Evolutionary conservation across 371 early-diverging fungal genomes (phyloP).

Genomic region (Zopfochytrium polystomum): DNA sequence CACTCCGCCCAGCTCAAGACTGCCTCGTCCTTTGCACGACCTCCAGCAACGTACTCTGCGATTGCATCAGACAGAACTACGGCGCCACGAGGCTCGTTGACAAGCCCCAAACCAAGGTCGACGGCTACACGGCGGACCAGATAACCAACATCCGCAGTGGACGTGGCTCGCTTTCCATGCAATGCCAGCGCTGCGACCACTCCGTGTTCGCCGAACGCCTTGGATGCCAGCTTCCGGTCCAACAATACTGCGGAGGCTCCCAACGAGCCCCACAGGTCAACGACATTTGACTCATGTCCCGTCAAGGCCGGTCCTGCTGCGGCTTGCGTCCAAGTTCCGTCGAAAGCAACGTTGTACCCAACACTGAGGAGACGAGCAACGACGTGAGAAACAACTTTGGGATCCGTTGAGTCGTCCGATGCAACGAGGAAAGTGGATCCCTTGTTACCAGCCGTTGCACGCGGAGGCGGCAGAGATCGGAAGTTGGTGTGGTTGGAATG

Average conservation of each 20-base stretch:
- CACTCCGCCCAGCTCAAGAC: conserved; percentile 36
- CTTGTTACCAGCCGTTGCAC: too few relatives aligned
- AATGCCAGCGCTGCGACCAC: conserved; percentile 76
- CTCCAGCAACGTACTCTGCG: conserved; percentile 32
- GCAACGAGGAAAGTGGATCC: conserved; percentile 69
- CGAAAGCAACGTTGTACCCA: conserved; percentile 71
- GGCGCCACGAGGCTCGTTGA: conserved; percentile 82
- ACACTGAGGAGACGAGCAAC: conserved; percentile 57
- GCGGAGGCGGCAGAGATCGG: conserved; percentile 57
- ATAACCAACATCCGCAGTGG: conserved; percentile 57
- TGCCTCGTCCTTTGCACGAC: conserved; percentile 32
- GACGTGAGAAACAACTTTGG: conserved; percentile 64
- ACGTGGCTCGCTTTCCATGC: conserved; percentile 65
- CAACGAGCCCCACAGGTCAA: too few relatives aligned
- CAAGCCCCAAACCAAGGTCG: conserved; percentile 80
- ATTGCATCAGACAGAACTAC: conserved; percentile 75
- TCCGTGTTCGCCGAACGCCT: conserved; percentile 55
- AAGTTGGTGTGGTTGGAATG: conserved; percentile 83
- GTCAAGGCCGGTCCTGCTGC: conserved; percentile 44
- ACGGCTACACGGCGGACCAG: conserved; percentile 81
- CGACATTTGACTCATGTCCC: conserved; percentile 22
- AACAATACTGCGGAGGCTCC: too few relatives aligned
- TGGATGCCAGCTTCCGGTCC: conserved; percentile 37
- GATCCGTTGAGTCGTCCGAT: conserved; percentile 69
- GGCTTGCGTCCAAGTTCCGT: conserved; percentile 53